Conservation (phyloP, 306 rosid species). For the Leucaena leucocephala region DNA sequence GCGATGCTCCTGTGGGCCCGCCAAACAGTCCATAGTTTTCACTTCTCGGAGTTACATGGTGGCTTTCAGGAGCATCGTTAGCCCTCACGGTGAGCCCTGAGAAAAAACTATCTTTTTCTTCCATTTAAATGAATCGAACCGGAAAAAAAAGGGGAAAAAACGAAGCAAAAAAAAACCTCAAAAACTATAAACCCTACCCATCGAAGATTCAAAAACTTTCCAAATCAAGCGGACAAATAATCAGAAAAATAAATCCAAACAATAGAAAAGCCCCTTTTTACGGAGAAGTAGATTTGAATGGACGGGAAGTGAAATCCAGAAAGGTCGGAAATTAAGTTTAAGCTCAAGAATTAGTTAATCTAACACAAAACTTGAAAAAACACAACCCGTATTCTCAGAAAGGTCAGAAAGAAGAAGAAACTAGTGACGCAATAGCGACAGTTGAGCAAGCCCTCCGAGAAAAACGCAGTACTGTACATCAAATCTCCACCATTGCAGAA, state of each 20-base stretch:
- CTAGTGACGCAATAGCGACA: conserved; percentile 36
- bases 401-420: conserved; percentile 40
- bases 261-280: too few relatives aligned
- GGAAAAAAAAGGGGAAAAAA: neutral
- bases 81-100: conserved; percentile 51
- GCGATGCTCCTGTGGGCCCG: conserved; percentile 39
- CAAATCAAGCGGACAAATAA: conserved; percentile 28
- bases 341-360: conserved; percentile 16
- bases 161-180: conserved; percentile 42
- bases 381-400: conserved; percentile 23
- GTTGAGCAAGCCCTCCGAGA: conserved; percentile 33
- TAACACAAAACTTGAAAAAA: conserved; percentile 35
- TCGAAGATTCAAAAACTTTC: conserved; percentile 37
- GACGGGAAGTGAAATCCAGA: conserved; percentile 35
- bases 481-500: conserved; percentile 64
- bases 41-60: conserved; percentile 48
- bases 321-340: conserved; percentile 27
- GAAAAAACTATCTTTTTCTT: conserved; percentile 50
- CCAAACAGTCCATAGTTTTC: conserved; percentile 48
- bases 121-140: conserved; percentile 45
- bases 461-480: conserved; percentile 39
- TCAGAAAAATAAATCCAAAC: conserved; percentile 8
- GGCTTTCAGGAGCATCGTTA: conserved; percentile 54
- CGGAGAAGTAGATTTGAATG: conserved; percentile 31
- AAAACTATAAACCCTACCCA: conserved; percentile 42